Base-by-base conservation (phyloP, 805 yeast species). In the Teunomyces aglyptinius region DNA sequence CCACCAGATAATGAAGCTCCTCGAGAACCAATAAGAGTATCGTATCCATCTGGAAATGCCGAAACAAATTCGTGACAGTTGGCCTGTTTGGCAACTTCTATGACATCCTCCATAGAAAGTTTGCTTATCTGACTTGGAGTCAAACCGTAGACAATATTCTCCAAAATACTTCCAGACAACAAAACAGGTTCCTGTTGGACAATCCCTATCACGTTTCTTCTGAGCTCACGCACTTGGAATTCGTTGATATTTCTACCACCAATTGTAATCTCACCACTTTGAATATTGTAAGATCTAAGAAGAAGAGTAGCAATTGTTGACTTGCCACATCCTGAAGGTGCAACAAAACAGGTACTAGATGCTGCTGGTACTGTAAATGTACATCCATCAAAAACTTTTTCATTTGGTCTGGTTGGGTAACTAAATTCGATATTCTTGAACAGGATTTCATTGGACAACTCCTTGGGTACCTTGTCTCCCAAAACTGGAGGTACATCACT, bases 1-100 rank as follows among this genome's bases (percentile, higher is more conserved):
- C 91, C 91, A 32, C 90, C 91, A 4, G 87, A 81, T 18, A 85
- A 61, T 22, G 80, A 65, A 1, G 82, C 74, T 0, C 86, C 86
- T 40, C 81, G 68, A 6, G 78, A 63, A 1, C 85, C 85, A 45
- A 78, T 75, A 16, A 70, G 62, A 0, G 86, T 81, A 45, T 81
- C 80, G 55, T 80, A 81, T 2, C 83, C 83, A 36, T 81, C 83
- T 1, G 85, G 83, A 50, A 82, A 73, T 1, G 75, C 63, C 60
- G 64, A 65, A 42, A 81, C 75, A 53, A 81, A 81, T 47, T 80
- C 84, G 55, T 80, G 83, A 45, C 77, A 72, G 49, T 81, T 81
- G 40, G 86, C 85, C 58, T 76, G 77, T 44, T 64, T 61, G 22
- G 77, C 69, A 2, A 73, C 83, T 12, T 60, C 61, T 11, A 63